Conservation (phyloP, 148 eudicot species). For the Fagopyrum homotropicum region DNA sequence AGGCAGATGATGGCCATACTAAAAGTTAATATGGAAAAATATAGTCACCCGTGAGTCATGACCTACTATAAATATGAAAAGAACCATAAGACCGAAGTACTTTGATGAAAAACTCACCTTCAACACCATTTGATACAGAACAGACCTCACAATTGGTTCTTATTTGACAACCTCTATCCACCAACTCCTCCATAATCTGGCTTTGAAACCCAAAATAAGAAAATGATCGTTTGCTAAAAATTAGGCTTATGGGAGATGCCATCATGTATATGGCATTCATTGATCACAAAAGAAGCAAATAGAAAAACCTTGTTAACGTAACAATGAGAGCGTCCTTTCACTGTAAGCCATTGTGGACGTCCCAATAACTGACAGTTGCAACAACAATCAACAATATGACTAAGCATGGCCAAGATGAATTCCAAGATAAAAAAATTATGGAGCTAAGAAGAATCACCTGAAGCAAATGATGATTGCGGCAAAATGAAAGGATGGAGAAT, state of each 20-base stretch:
- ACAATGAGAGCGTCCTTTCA: conserved; percentile 38
- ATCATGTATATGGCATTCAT: background rate
- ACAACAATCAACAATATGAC: conserved; percentile 8
- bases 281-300: background rate
- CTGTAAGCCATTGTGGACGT: conserved; percentile 50
- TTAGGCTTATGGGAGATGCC: too few relatives aligned
- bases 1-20: too few relatives aligned
- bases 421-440: background rate
- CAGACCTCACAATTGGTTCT: conserved; percentile 46
- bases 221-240: too few relatives aligned
- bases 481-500: conserved; percentile 71
- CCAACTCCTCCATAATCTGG: conserved; percentile 59
- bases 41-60: too few relatives aligned
- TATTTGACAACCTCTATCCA: conserved; percentile 54
- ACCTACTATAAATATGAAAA: too few relatives aligned
- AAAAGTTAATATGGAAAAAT: too few relatives aligned
- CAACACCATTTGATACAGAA: conserved; percentile 41
- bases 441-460: conserved; percentile 47
- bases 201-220: background rate
- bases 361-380: conserved; percentile 31
- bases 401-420: background rate
- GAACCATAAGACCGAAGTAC: background rate
- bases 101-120: conserved; percentile 32
- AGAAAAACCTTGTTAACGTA: conserved; percentile 37
- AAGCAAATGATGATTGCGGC: conserved; percentile 88